phyloP scores from a whole-genome alignment of 768 basidiomycete species.

The Coprinopsis strossmayeri region DNA sequence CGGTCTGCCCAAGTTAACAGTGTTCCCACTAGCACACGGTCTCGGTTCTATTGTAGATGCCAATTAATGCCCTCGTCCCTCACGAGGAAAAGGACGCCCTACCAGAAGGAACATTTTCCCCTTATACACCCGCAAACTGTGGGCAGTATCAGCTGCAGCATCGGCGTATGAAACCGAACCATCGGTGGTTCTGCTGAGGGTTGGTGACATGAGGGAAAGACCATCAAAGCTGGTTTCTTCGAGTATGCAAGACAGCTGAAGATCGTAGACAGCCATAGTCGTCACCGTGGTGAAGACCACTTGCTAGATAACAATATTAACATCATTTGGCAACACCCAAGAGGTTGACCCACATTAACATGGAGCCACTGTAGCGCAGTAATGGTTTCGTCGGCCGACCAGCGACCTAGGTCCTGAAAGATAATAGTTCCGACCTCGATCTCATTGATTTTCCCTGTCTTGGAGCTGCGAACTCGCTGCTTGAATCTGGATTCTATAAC shows the following conservation, averaged over 20 bases:
- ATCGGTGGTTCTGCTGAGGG: conserved; percentile 38
- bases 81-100: conserved; percentile 23
- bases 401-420: conserved; percentile 54
- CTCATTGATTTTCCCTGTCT: conserved; percentile 52
- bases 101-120: conserved; percentile 90
- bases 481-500: conserved; percentile 55
- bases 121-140: conserved; percentile 78
- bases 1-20: conserved; percentile 94
- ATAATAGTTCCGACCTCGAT: conserved; percentile 60
- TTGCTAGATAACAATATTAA: conserved; percentile 43
- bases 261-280: conserved; percentile 66
- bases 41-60: conserved; percentile 41
- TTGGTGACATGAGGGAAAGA: conserved; percentile 48
- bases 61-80: not conserved
- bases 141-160: conserved; percentile 47
- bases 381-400: conserved; percentile 55
- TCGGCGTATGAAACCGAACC: conserved; percentile 43
- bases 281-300: conserved; percentile 50
- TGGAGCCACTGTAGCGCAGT: conserved; percentile 86
- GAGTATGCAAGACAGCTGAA: conserved; percentile 45
- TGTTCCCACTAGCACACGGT: conserved; percentile 72
- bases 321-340: not conserved
- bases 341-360: conserved; percentile 59
- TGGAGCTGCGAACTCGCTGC: conserved; percentile 42
- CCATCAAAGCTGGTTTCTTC: conserved; percentile 59